Base-by-base conservation (phyloP, 1,139 yeast genomes). In the Geotrichum aggregatum region DNA sequence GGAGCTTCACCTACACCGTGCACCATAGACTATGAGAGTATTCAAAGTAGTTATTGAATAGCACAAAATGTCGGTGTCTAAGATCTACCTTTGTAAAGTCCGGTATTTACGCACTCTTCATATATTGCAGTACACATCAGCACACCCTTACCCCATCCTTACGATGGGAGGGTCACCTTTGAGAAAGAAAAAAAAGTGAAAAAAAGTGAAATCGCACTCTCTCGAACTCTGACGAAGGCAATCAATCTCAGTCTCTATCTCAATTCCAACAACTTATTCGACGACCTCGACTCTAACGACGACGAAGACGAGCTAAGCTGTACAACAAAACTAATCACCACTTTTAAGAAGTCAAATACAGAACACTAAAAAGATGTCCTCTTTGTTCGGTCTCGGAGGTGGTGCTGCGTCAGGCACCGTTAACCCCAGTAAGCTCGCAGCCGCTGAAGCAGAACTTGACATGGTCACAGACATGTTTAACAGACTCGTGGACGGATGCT, bases 391-490 rank as follows among this genome's bases (percentile, higher is more conserved):
- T 68, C 78, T 92, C 63, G 95, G 96, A 63, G 62, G 62, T 44
- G 58, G 59, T 18, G 61, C 61, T 44, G 56, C 60, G 50, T 52
- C 61, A 30, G 66, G 62, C 39, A 52, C 80, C 76, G 66, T 67
- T 54, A 67, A 66, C 64, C 62, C 61, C 39, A 54, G 59, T 48
- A 65, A 84, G 81, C 58, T 71, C 54, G 70, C 69, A 45, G 96
- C 94, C 64, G 97, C 98, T 51, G 88, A 83, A 68, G 79, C 87
- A 47, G 98, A 91, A 72, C 79, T 91, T 61, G 98, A 91, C 68
- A 84, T 91, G 84, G 96, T 91, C 62, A 89, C 97, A 30, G 96
- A 94, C 61, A 89, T 91, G 97, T 91, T 91, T 81, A 91, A 91
- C 79, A 47, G 84, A 64, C 68, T 79, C 59, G 83, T 79, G 19